phyloP scores from a whole-genome alignment of 805 yeast species.

The Pichia heedii region DNA sequence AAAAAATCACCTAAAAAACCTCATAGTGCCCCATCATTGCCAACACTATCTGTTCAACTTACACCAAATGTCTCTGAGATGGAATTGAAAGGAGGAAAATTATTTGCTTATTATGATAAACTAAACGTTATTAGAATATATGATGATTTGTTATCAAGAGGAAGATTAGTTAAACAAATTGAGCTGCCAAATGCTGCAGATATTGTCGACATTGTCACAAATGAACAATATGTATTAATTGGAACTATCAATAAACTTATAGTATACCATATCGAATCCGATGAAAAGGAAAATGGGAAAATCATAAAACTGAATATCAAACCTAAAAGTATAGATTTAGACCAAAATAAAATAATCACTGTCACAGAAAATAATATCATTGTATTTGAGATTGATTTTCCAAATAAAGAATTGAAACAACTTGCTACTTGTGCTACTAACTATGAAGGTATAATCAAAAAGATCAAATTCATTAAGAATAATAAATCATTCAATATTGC shows the following conservation, averaged over 20 bases:
- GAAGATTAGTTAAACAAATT: background rate
- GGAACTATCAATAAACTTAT: slow-evolving; percentile 10
- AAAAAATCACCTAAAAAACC: slow-evolving; percentile 1
- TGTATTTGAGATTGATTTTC: slow-evolving; percentile 12
- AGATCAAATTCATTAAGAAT: slow-evolving; percentile 15
- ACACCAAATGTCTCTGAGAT: slow-evolving; percentile 2
- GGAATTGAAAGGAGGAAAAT: slow-evolving; percentile 7
- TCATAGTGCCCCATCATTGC: too few relatives aligned
- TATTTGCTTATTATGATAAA: slow-evolving; percentile 17
- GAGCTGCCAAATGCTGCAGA: slow-evolving; percentile 4
- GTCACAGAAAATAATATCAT: slow-evolving; percentile 14
- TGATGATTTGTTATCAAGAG: slow-evolving; percentile 9
- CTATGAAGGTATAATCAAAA: slow-evolving; percentile 12
- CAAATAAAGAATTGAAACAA: slow-evolving; percentile 8
- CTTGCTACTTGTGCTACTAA: slow-evolving; percentile 10
- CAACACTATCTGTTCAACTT: background rate
- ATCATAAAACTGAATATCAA: background rate
- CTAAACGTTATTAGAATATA: slow-evolving; percentile 16
- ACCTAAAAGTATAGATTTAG: slow-evolving; percentile 6
- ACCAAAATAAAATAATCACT: slow-evolving; percentile 14
- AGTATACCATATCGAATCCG: slow-evolving; percentile 7
- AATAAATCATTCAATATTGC: slow-evolving; percentile 14
- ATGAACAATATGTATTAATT: slow-evolving; percentile 11
- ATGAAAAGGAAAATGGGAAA: background rate
- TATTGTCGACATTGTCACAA: slow-evolving; percentile 14